Evolutionary conservation across 2,329 filamentous ascomycete genomes (phyloP).

Genomic region (Mycosphaerella arachidis): DNA sequence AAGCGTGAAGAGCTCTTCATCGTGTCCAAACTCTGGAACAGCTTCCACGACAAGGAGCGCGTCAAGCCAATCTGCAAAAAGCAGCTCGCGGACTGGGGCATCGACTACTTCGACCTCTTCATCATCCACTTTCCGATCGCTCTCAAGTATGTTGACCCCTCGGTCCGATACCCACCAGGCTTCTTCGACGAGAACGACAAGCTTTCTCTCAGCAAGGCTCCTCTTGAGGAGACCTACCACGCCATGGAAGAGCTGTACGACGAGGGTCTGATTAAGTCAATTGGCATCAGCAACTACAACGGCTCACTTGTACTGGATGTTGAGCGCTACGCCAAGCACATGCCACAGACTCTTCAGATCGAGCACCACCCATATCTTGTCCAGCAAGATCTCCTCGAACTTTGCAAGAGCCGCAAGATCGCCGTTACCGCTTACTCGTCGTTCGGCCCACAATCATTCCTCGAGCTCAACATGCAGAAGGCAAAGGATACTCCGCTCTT

Average conservation of each 20-base stretch:
- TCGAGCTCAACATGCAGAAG: constrained; percentile 69
- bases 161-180: constrained; percentile 72
- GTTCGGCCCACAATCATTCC: constrained; percentile 74
- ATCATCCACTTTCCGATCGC: constrained; percentile 76
- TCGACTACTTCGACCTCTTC: constrained; percentile 89
- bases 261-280: constrained; percentile 63
- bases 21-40: constrained; percentile 90
- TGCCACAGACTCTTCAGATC: constrained; percentile 75
- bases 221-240: constrained; percentile 75
- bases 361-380: constrained; percentile 88
- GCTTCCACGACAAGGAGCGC: constrained; percentile 75
- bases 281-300: constrained; percentile 82
- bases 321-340: constrained; percentile 69
- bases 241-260: constrained; percentile 74
- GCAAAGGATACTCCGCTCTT: constrained; percentile 63
- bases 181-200: constrained; percentile 63
- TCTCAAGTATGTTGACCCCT: constrained; percentile 78
- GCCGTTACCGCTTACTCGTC: constrained; percentile 78
- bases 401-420: constrained; percentile 66
- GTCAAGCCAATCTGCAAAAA: constrained; percentile 71
- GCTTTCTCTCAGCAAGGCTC: constrained; percentile 63
- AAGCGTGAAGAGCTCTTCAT: constrained; percentile 87
- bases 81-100: constrained; percentile 74
- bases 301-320: constrained; percentile 72
- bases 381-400: constrained; percentile 65